Evolutionary conservation across 208 protist genomes (phyloP), one percentile per base, ranked within the genome.

Genomic region (Wallacemonas rigidus): DNA sequence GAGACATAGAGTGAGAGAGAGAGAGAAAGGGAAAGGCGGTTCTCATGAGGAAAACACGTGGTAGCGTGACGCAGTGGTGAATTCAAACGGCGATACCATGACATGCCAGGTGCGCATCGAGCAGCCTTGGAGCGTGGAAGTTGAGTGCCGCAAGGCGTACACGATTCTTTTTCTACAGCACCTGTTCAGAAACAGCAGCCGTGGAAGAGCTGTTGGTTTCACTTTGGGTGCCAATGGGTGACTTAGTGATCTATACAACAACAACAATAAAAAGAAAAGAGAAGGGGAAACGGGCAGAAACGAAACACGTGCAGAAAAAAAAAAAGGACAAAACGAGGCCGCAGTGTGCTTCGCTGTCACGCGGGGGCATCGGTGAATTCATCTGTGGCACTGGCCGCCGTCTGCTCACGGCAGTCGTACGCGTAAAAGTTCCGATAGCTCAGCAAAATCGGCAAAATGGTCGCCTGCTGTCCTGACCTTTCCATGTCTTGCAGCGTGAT

Each of bases 321-420:
- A 58, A 71, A 43, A 57, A 74, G 67, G 53, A 76, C 38, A 26
- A 64, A 81, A 54, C 45, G 48, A 41, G 9, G 43, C 15, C 26
- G 26, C 26, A 26, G 26, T 26, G 26, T 26, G 26, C 26, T 26
- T 26, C 26, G 11, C 53, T 57, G 50, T 36, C 43, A 65, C 12
- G 17, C 3, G 41, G n/a, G 11, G 8, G 60, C 60, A 6, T 86
- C 82, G 1, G 80, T 72, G 43, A 88, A 96, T 57, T 87, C 91
- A 55, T 96, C 91, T 45, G 85, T 92, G 7, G 88, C 82, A 1
- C 82, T 80, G 26, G 89, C 89, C 3, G 89, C 92, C 4, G 86
- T 91, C 58, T 96, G 92, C 69, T 97, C 92, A 17, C 92, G 85
- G 56, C 83, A 94, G 79, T 97, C 92, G 79, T 97, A 97, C 11